Evolutionary conservation across 805 yeast genomes (phyloP).

Genomic region (Hanseniaspora thailandica): DNA sequence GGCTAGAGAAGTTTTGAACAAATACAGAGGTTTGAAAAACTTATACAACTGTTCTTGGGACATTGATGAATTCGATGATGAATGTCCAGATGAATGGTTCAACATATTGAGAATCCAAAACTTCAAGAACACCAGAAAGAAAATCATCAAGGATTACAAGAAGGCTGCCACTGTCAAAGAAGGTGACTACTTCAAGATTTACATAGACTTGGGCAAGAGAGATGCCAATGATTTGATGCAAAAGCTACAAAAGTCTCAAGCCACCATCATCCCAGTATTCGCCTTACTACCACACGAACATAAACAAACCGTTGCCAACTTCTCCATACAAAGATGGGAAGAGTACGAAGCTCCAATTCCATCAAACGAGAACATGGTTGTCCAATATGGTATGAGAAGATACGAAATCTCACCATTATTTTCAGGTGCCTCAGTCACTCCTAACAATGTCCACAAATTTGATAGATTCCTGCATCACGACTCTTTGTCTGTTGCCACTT

Average conservation of each 20-base stretch:
- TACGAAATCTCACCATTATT: conserved; percentile 70
- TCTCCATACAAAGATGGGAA: conserved; percentile 78
- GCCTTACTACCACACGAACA: conserved; percentile 78
- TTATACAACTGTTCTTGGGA: conserved; percentile 78
- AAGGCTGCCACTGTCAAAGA: conserved; percentile 38
- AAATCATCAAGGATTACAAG: conserved; percentile 47
- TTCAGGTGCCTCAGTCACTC: conserved; percentile 62
- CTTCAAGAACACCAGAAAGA: conserved; percentile 64
- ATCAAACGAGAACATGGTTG: conserved; percentile 66
- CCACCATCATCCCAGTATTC: conserved; percentile 50
- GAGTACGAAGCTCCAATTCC: conserved; percentile 77
- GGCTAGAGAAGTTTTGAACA: conserved; percentile 59
- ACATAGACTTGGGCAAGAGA: conserved; percentile 44
- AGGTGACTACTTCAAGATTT: conserved; percentile 55
- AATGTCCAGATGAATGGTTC: conserved; percentile 67
- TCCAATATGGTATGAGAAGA: conserved; percentile 90
- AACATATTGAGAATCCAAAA: conserved; percentile 63
- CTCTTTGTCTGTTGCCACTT: conserved; percentile 62
- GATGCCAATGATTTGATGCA: conserved; percentile 26
- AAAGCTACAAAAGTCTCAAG: conserved; percentile 34
- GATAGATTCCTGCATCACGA: conserved; percentile 79
- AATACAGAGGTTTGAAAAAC: conserved; percentile 81
- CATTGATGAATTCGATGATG: conserved; percentile 65
- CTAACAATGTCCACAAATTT: conserved; percentile 77
- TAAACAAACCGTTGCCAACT: conserved; percentile 69